Evolutionary conservation across 176 grass and related monocot genomes (phyloP), one percentile per base, ranked within the genome.

Genomic region (Musa acuminata): DNA sequence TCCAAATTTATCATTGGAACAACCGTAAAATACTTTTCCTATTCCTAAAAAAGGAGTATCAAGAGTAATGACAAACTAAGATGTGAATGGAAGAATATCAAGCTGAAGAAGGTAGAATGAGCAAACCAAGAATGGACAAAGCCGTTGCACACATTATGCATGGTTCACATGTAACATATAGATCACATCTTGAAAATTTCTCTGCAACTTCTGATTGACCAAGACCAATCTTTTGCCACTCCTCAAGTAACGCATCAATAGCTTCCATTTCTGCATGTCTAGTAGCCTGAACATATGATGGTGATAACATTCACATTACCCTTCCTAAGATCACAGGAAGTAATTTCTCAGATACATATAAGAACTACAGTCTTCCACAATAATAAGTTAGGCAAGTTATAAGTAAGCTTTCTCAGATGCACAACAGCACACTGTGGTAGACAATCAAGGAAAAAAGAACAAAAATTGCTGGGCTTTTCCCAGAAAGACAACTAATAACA

Each of bases 251-350:
- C 51, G 60, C 26, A 89, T 99, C 90, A 35, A 89, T 91, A 9
- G 88, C 90, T 91, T 99, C 90, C 88, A 94, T 94, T 85, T 99
- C 95, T 71, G 95, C 95, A 87, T 99, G 95, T 68, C 95, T 89
- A 8, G 95, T 91, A 84, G 90, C 90, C 95, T 99, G 74, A 63
- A 77, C 0, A 78, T 19, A 77, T 26, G 67, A 49, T 16, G 58
- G 25, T 51, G 9, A n/a, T 69, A 69, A 67, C 22, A 51, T 24
- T 55, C 0, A 2, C 29, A 60, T 50, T 20, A 79, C 11, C 29
- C 16, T 20, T 62, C 26, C 17, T 24, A 53, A 23, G 10, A 53
- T 23, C 17, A 53, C 11, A 53, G n/a, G 57, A 17, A 60, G 13
- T 60, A 53, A 72, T n/a, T 53, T 53, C n/a, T 22, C 10, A 25